These are phyloP conservation scores for Schizosaccharomyces lindneri DNA, from an alignment of 805 yeast species.

Conservation along the genomic window DNA sequence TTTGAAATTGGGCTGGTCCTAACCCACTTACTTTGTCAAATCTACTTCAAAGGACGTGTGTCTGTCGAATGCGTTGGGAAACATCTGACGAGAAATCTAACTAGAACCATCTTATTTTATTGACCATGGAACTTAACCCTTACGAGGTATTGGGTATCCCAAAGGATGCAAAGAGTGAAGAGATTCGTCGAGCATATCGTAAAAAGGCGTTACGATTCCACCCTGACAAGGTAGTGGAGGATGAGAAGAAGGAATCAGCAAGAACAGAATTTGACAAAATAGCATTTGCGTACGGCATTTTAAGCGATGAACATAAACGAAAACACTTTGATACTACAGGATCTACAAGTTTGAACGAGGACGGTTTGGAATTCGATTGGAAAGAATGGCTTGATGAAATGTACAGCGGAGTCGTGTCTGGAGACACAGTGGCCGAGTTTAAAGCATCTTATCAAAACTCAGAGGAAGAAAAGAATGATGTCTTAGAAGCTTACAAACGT, in stretches of 20 bases:
- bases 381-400: constrained; percentile 16
- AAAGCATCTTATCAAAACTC: constrained; percentile 30
- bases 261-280: constrained; percentile 33
- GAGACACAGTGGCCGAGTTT: constrained; percentile 38
- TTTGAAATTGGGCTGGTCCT: too few species aligned
- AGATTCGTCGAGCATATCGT: constrained; percentile 43
- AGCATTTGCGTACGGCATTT: constrained; percentile 48
- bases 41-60: too few species aligned
- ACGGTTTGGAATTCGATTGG: constrained; percentile 13
- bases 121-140: constrained; percentile 26
- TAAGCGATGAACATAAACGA: constrained; percentile 33
- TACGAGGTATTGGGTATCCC: constrained; percentile 27
- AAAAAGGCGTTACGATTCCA: constrained; percentile 37
- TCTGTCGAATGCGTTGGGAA: too few species aligned
- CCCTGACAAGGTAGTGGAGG: constrained; percentile 39
- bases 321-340: constrained; percentile 49
- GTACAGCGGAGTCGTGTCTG: constrained; percentile 15
- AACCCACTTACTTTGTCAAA: too few species aligned
- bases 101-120: neutral
- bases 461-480: constrained; percentile 23
- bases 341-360: constrained; percentile 21
- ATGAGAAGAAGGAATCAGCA: constrained; percentile 14
- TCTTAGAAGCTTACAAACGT: constrained; percentile 31
- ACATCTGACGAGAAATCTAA: too few species aligned
- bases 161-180: constrained; percentile 19